Evolutionary conservation across 768 basidiomycete genomes (phyloP).

Genomic region (Mrakia gelida): DNA sequence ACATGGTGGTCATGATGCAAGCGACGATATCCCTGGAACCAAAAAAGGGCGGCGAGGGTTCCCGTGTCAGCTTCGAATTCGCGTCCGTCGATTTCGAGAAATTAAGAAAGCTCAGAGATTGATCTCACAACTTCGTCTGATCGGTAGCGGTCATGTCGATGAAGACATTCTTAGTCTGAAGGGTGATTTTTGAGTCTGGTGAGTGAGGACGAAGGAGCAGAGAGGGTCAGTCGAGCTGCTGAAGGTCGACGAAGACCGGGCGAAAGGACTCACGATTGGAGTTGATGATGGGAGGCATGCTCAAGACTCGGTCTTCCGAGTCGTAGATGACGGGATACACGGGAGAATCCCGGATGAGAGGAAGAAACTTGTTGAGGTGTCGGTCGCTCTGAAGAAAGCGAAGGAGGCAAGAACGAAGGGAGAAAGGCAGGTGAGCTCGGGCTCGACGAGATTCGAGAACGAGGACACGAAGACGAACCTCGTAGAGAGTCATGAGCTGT

Average conservation of each 20-base stretch:
- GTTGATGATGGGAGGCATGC: conserved; percentile 98
- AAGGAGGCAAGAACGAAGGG: neutral
- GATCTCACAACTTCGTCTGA: conserved; percentile 70
- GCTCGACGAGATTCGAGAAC: neutral
- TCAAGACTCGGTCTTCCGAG: conserved; percentile 74
- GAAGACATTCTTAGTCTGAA: conserved; percentile 89
- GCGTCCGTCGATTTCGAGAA: neutral
- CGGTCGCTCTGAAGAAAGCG: conserved; percentile 66
- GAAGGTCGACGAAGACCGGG: neutral
- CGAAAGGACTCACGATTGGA: conserved; percentile 56
- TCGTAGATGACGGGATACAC: conserved; percentile 99
- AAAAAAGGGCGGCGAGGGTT: neutral
- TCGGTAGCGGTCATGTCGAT: conserved; percentile 97
- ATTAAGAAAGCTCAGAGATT: no score
- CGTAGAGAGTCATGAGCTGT: conserved; percentile 88
- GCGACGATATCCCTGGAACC: conserved; percentile 68
- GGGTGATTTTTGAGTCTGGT: conserved; percentile 83
- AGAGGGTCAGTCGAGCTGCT: neutral
- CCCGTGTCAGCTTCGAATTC: neutral
- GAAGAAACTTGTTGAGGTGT: conserved; percentile 81
- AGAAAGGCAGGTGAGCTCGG: conserved; percentile 2
- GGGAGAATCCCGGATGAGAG: conserved; percentile 87
- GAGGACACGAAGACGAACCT: conserved; percentile 54
- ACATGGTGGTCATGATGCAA: conserved; percentile 95
- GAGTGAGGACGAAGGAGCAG: neutral